Percentiles rank a stretch among this genome's conserved stretches.
phyloP scores from a whole-genome alignment of 2,329 filamentous ascomycete genomes.

The Ciborinia camelliae region DNA sequence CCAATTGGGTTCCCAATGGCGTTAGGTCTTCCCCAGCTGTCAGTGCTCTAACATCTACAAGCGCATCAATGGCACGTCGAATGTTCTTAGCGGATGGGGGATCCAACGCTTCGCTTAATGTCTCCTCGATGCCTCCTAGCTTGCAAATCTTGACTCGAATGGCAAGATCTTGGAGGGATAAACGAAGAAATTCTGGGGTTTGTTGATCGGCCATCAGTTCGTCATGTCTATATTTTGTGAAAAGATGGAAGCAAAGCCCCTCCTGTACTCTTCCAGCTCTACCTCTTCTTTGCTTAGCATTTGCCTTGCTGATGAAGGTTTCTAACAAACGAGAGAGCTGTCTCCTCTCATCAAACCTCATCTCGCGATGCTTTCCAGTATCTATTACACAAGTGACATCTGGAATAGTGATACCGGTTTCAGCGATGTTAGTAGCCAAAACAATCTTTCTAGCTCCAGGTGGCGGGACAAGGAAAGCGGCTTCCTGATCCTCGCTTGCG shows the following conservation, averaged over 20 bases:
- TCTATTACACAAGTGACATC: slow-evolving; percentile 97
- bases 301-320: slow-evolving; percentile 91
- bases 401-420: slow-evolving; percentile 97
- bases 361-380: slow-evolving; percentile 94
- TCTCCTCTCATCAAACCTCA: slow-evolving; percentile 90
- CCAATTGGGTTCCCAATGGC: slow-evolving; percentile 78
- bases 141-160: slow-evolving; percentile 98
- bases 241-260: slow-evolving; percentile 92
- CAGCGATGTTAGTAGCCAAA: slow-evolving; percentile 94
- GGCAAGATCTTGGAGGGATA: slow-evolving; percentile 91
- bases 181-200: slow-evolving; percentile 90
- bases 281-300: slow-evolving; percentile 91
- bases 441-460: slow-evolving; percentile 86
- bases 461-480: slow-evolving; percentile 83
- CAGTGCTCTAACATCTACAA: slow-evolving; percentile 88
- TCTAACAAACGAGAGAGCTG: slow-evolving; percentile 90
- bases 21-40: slow-evolving; percentile 81
- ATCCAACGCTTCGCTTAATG: slow-evolving; percentile 81
- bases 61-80: slow-evolving; percentile 82
- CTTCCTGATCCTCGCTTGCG: slow-evolving; percentile 92
- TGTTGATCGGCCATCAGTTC: slow-evolving; percentile 84
- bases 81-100: slow-evolving; percentile 91
- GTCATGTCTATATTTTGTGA: slow-evolving; percentile 87
- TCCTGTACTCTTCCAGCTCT: slow-evolving; percentile 94
- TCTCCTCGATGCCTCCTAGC: slow-evolving; percentile 88